Conservation (phyloP, 2,329 filamentous ascomycete species). For the Fusarium sp. region DNA sequence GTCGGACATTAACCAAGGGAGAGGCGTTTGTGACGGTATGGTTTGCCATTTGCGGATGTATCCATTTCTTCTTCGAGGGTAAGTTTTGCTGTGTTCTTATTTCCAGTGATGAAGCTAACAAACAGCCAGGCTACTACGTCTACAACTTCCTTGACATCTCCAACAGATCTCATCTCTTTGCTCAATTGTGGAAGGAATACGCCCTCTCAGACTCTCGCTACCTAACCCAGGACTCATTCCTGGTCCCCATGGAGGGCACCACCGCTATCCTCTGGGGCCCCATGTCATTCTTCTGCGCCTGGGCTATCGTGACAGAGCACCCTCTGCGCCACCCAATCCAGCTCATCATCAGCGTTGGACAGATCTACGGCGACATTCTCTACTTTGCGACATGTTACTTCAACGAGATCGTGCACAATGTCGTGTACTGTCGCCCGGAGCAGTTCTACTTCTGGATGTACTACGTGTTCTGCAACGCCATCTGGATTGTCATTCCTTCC, state of each 20-base stretch:
- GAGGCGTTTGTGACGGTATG: slow-evolving; percentile 76
- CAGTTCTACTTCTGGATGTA: slow-evolving; percentile 66
- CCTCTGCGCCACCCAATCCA: slow-evolving; percentile 64
- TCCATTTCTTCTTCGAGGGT: slow-evolving; percentile 60
- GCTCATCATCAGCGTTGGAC: slow-evolving; percentile 60
- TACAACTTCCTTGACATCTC: slow-evolving; percentile 59
- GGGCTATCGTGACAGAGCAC: slow-evolving; percentile 58
- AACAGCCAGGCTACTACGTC: slow-evolving; percentile 60
- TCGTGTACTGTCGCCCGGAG: slow-evolving; percentile 64
- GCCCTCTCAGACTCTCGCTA: slow-evolving; percentile 69
- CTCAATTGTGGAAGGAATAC: slow-evolving; percentile 70
- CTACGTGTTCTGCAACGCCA: slow-evolving; percentile 64
- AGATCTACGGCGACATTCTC: slow-evolving; percentile 65
- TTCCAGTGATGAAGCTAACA: neutral
- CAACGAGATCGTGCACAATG: slow-evolving; percentile 55
- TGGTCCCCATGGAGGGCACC: slow-evolving; percentile 68
- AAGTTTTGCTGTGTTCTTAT: neutral
- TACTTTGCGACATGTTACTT: slow-evolving; percentile 64
- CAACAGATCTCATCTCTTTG: slow-evolving; percentile 58
- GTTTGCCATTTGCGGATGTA: slow-evolving; percentile 78
- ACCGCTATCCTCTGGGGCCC: slow-evolving; percentile 67
- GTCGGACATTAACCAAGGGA: slow-evolving; percentile 63
- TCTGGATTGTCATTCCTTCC: slow-evolving; percentile 66
- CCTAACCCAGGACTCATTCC: slow-evolving; percentile 64
- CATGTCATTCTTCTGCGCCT: slow-evolving; percentile 62